phyloP scores from a whole-genome alignment of 2,329 filamentous ascomycete species.

The Venturia aucupariae region DNA sequence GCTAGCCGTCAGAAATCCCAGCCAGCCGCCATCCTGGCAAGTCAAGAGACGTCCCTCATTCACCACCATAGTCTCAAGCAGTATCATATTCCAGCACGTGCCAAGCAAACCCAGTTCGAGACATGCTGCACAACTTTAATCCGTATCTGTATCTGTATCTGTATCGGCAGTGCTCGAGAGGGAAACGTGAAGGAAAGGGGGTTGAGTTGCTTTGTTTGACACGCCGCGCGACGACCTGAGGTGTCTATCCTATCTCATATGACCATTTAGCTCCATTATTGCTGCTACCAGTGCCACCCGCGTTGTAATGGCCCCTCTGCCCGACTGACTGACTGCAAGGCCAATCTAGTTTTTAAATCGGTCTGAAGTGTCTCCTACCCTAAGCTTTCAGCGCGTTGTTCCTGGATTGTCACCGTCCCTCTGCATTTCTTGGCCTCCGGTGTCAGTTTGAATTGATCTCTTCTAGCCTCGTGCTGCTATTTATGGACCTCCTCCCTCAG shows the following conservation, averaged over 20 bases:
- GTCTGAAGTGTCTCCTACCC: not conserved
- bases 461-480: not conserved
- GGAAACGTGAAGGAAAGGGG: not conserved
- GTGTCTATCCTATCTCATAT: not conserved
- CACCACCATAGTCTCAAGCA: not conserved
- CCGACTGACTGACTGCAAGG: not conserved
- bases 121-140: not conserved
- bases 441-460: not conserved
- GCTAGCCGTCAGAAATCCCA: not conserved
- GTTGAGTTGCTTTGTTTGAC: not conserved
- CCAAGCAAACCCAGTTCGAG: not conserved
- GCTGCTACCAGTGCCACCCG: not conserved
- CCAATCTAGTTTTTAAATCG: not conserved
- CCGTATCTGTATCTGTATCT: too few species aligned
- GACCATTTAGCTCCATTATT: not conserved
- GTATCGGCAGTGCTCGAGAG: not conserved
- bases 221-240: not conserved
- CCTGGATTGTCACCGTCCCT: not conserved
- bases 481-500: too few species aligned
- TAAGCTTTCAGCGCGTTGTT: not conserved
- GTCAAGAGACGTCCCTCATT: not conserved
- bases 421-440: not conserved
- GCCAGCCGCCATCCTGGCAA: not conserved
- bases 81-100: not conserved
- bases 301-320: not conserved